Evolutionary conservation across 1,284 basidiomycete species (phyloP), one percentile per base, ranked within the genome.

Genomic region (Cryptococcus jaspeensis): DNA sequence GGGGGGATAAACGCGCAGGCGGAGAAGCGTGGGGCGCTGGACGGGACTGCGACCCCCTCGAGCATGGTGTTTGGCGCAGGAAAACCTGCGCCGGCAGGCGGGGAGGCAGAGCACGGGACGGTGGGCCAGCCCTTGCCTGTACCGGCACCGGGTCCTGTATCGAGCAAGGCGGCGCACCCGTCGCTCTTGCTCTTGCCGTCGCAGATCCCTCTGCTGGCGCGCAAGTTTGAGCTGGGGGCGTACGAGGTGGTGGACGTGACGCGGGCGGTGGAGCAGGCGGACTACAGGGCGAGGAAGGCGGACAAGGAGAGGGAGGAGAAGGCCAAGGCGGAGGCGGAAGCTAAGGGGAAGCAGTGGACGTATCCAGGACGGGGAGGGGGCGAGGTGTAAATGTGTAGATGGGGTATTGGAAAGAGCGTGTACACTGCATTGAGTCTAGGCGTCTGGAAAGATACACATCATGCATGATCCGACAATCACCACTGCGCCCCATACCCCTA

Each of bases 241-340:
- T 54, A 67, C 28, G 79, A 80, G 63, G 61, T 70, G 7, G 71
- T 75, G 25, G 79, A 80, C 61, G 56, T 80, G 15, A 72, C 65
- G 25, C 61, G 79, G 25, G 79, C 79, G 3, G 72, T 79, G 1
- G 73, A 75, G 53, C 79, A 80, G 67, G 73, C 74, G 8, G 73
- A 76, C 54, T 51, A 65, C 50, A 61, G 78, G 35, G 60, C 73
- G 42, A 58, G 59, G 20, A 64, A 64, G 56, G 43, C 53, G 32
- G 61, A 60, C 37, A 53, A 58, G 13, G 55, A 47, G 32, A 44
- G 44, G 23, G 47, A 53, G 22, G 42, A 55, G 38, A 38, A 52
- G 47, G 43, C 20, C 22, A 39, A 39, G 28, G 56, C 56, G 28
- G 20, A 51, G 43, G n/a, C 46, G 46, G 23, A 47, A n/a, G 37